Evolutionary conservation across 495 filamentous ascomycete species (phyloP).

Genomic region (Lophiostoma macrostomum): DNA sequence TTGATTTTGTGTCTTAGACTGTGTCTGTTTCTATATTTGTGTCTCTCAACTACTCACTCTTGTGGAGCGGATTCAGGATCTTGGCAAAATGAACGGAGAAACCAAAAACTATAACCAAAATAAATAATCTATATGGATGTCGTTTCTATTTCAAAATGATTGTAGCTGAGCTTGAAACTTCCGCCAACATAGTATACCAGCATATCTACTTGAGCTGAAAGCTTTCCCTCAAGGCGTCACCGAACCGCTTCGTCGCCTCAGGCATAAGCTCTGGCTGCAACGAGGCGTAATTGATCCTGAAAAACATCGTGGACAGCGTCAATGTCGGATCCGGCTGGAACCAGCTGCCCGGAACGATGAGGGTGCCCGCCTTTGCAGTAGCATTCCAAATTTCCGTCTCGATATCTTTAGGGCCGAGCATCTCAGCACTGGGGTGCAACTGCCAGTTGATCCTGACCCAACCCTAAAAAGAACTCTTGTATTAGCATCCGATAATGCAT

Average conservation of each 20-base stretch:
- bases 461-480: too few species aligned
- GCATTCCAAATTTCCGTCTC: background rate
- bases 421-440: background rate
- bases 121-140: too few species aligned
- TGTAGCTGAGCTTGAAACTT: background rate
- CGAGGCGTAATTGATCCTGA: background rate
- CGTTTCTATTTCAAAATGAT: too few species aligned
- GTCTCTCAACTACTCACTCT: too few species aligned
- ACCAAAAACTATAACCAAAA: too few species aligned
- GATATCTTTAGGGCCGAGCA: background rate
- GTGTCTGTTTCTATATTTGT: too few species aligned
- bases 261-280: background rate
- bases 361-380: background rate
- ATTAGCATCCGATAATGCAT: too few species aligned
- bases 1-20: too few species aligned
- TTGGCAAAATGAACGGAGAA: too few species aligned
- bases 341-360: background rate
- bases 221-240: background rate
- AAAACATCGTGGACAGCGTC: background rate
- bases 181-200: background rate
- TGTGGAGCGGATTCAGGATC: too few species aligned
- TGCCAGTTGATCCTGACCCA: conserved; percentile 19
- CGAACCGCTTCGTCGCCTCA: background rate
- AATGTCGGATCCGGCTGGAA: background rate
- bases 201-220: background rate